phyloP scores from a whole-genome alignment of 2,329 filamentous ascomycete species.

The Delphinella strobiligena region DNA sequence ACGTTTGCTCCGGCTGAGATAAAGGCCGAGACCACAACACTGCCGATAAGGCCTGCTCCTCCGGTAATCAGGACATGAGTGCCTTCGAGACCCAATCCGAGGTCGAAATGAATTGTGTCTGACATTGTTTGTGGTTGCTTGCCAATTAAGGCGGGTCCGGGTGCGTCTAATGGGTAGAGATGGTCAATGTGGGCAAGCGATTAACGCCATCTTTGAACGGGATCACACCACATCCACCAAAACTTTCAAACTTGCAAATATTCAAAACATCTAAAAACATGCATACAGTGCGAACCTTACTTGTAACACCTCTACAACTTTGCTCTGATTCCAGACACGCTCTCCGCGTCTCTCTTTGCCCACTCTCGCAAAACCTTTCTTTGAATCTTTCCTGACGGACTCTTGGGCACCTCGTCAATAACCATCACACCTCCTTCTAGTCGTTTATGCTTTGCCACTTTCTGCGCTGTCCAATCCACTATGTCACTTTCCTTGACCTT shows the following conservation, averaged over 20 bases:
- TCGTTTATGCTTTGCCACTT: conserved; percentile 30
- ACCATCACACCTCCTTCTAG: conserved; percentile 36
- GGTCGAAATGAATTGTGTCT: too few species aligned
- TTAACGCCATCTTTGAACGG: too few species aligned
- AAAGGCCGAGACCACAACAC: conserved; percentile 27
- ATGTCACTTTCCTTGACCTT: conserved; percentile 23
- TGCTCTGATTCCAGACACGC: conserved; percentile 14
- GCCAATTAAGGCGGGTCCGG: too few species aligned
- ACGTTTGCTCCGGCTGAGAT: conserved; percentile 31
- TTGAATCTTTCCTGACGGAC: conserved; percentile 47
- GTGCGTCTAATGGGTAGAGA: too few species aligned
- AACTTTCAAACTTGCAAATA: too few species aligned
- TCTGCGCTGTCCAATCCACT: conserved; percentile 22
- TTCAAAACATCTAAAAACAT: too few species aligned
- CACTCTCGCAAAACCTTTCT: conserved; percentile 45
- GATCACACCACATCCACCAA: too few species aligned
- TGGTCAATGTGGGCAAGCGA: too few species aligned
- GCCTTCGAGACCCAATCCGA: conserved; percentile 24
- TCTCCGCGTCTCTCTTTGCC: conserved; percentile 41
- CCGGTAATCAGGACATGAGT: conserved; percentile 31
- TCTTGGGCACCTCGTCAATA: conserved; percentile 45
- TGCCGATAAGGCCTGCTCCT: conserved; percentile 29
- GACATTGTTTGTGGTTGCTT: too few species aligned
- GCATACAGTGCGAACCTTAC: too few species aligned
- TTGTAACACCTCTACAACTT: conserved; percentile 14